phyloP scores from a whole-genome alignment of 2,329 filamentous ascomycete species.

The Pseudogymnoascus sp. region DNA sequence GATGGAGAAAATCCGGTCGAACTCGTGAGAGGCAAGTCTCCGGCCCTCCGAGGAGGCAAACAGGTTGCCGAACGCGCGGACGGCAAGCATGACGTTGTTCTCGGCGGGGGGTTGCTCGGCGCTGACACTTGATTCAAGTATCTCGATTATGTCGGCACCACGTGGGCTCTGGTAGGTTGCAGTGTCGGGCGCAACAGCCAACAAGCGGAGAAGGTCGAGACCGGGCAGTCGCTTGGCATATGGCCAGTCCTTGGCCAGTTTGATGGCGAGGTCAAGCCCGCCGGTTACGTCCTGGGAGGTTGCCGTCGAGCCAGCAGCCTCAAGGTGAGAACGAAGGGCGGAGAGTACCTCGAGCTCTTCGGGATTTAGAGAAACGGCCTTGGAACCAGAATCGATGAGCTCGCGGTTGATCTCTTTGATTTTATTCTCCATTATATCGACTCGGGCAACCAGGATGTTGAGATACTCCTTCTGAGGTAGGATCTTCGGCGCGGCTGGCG shows the following conservation, averaged over 20 bases:
- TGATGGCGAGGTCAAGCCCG: constrained; percentile 59
- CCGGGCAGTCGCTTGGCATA: constrained; percentile 72
- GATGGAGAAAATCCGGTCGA: constrained; percentile 40
- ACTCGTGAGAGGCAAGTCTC: constrained; percentile 49
- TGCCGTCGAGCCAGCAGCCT: constrained; percentile 36
- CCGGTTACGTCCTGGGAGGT: constrained; percentile 40
- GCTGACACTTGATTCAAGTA: constrained; percentile 52
- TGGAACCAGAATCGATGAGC: constrained; percentile 63
- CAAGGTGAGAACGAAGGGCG: constrained; percentile 56
- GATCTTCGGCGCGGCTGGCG: constrained; percentile 45
- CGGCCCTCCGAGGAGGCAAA: constrained; percentile 71
- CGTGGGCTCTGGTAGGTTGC: constrained; percentile 51
- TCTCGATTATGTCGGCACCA: constrained; percentile 51
- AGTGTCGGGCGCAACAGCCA: constrained; percentile 62
- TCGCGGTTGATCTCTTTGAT: constrained; percentile 67
- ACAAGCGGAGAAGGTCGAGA: constrained; percentile 79
- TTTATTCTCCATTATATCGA: constrained; percentile 67
- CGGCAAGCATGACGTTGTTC: constrained; percentile 82
- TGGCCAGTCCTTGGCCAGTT: constrained; percentile 72
- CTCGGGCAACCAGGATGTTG: constrained; percentile 67
- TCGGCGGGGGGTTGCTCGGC: constrained; percentile 52
- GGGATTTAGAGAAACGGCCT: constrained; percentile 67
- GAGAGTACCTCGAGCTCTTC: constrained; percentile 59
- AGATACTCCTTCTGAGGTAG: constrained; percentile 77
- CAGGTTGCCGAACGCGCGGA: constrained; percentile 75